phyloP scores from a whole-genome alignment of 108 stramenopile species.

The Licmophora abbreviata region DNA sequence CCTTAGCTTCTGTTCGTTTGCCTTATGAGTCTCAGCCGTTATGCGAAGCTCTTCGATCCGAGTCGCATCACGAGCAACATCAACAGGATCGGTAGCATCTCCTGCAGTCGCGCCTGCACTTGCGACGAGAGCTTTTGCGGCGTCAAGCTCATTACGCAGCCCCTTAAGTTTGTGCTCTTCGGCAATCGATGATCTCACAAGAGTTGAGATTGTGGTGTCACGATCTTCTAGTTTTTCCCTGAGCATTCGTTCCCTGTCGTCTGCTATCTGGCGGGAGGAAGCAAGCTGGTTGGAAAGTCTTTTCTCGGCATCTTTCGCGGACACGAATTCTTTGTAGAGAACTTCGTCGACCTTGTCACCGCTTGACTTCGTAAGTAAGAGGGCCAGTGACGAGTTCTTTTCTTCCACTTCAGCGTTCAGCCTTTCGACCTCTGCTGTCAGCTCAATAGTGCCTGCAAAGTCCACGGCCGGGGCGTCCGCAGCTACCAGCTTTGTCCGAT shows the following conservation, averaged over 20 bases:
- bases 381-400: constrained; percentile 23
- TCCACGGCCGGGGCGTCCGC: not conserved
- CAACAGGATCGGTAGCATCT: constrained; percentile 26
- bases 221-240: constrained; percentile 49
- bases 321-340: not conserved
- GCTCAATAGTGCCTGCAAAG: not conserved
- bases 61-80: constrained; percentile 16
- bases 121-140: constrained; percentile 21
- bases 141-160: constrained; percentile 26
- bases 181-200: constrained; percentile 54
- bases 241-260: constrained; percentile 8
- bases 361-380: constrained; percentile 6
- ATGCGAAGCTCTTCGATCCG: constrained; percentile 17
- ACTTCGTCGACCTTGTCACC: not conserved
- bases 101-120: constrained; percentile 11
- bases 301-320: not conserved
- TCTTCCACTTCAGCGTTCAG: constrained; percentile 19
- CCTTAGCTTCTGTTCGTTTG: constrained; percentile 14
- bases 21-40: constrained; percentile 28
- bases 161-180: constrained; percentile 41
- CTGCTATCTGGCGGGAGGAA: not conserved
- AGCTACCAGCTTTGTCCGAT: not conserved
- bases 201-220: constrained; percentile 60
- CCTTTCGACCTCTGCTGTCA: not conserved
- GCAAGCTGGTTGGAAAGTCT: not conserved